Percentiles rank a stretch among this genome's conserved stretches.
These are phyloP conservation scores for Colletotrichum tropicicola DNA, from an alignment of 2,329 filamentous ascomycete genomes.

Conservation along the genomic window DNA sequence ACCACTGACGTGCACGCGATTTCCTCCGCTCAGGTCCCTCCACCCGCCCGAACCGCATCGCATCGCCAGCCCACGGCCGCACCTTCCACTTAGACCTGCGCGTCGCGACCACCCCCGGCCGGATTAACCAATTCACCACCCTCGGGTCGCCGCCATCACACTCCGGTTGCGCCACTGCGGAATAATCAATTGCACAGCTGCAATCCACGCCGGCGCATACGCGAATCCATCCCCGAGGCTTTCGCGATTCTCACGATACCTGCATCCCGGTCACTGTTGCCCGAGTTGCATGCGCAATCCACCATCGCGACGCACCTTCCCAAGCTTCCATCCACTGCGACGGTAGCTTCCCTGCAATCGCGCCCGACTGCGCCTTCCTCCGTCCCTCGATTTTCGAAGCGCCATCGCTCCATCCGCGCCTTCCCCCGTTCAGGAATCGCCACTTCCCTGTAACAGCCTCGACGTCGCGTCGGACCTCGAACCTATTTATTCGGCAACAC, in stretches of 20 bases:
- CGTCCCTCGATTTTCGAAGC: background rate
- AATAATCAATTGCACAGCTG: background rate
- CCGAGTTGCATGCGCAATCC: background rate
- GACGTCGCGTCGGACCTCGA: background rate
- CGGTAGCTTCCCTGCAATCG: constrained; percentile 2
- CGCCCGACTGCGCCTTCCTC: background rate
- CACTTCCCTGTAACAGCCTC: background rate
- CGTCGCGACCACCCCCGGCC: constrained; percentile 13
- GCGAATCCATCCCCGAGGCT: background rate
- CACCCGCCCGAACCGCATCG: constrained; percentile 25
- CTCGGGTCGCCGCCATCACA: no score
- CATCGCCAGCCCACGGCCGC: constrained; percentile 7
- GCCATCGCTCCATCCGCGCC: background rate
- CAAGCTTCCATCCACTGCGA: background rate
- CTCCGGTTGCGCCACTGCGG: background rate
- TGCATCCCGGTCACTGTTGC: background rate
- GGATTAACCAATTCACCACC: constrained; percentile 17
- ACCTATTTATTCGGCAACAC: background rate
- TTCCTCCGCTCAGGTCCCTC: constrained; percentile 49
- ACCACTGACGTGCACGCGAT: constrained; percentile 57
- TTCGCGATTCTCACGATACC: background rate
- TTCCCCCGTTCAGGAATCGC: no score
- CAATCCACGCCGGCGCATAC: constrained; percentile 1
- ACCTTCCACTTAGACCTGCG: background rate
- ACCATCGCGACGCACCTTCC: constrained; percentile 8